A percentile compares a stretch with the other conserved stretches of the same genome.
phyloP scores from a whole-genome alignment of 2,329 filamentous ascomycete species.

The Colletotrichum gigasporum region DNA sequence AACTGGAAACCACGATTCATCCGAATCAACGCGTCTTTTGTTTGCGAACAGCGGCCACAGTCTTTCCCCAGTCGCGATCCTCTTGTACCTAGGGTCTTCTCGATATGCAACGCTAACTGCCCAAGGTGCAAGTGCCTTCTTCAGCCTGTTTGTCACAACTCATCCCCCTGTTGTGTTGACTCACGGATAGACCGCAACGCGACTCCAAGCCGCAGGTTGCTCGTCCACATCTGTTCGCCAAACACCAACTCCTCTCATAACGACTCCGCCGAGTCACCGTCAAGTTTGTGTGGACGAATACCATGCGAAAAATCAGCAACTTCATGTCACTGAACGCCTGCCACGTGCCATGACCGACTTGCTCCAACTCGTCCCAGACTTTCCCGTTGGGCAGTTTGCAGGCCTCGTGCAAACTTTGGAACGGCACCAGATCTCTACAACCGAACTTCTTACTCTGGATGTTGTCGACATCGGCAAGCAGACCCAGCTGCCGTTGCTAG shows the following conservation, averaged over 20 bases:
- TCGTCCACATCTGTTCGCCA: not conserved
- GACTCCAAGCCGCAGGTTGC: not conserved
- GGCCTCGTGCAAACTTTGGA: slow-evolving; percentile 84
- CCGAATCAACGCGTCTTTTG: too few species aligned
- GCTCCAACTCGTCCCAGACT: slow-evolving; percentile 81
- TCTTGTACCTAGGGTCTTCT: too few species aligned
- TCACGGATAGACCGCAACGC: not conserved
- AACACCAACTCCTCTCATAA: not conserved
- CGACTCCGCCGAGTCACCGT: not conserved
- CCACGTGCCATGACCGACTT: slow-evolving; percentile 80
- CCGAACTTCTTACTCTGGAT: slow-evolving; percentile 87
- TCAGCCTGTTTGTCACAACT: too few species aligned
- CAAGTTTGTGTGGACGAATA: not conserved
- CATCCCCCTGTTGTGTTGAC: not conserved
- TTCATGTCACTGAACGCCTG: not conserved
- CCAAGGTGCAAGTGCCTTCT: not conserved
- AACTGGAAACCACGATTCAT: too few species aligned
- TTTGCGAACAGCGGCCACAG: too few species aligned
- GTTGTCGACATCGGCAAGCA: slow-evolving; percentile 85
- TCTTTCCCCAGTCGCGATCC: too few species aligned
- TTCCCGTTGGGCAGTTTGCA: slow-evolving; percentile 75
- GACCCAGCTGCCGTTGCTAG: slow-evolving; percentile 81
- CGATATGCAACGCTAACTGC: not conserved
- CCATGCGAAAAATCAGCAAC: not conserved
- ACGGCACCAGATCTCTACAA: slow-evolving; percentile 77